Conservation (phyloP, 805 yeast species). For the Teunomyces kruisii region DNA sequence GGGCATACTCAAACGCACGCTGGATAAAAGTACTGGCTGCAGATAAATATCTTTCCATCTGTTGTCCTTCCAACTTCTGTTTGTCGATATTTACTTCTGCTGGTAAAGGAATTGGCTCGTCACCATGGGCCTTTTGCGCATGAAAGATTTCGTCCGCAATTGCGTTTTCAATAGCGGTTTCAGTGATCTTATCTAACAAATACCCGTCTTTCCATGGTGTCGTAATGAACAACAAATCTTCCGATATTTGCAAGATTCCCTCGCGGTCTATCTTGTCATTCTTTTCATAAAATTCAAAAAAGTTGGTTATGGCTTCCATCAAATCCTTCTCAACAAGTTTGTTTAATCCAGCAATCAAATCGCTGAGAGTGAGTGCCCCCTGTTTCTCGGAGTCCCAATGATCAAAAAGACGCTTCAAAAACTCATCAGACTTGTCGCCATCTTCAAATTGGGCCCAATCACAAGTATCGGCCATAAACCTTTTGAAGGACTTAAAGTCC, state of each 20-base stretch:
- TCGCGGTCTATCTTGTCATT: constrained; percentile 71
- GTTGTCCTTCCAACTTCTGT: constrained; percentile 59
- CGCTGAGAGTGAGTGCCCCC: constrained; percentile 63
- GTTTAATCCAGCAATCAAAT: constrained; percentile 73
- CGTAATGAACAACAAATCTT: constrained; percentile 79
- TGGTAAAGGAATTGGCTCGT: constrained; percentile 47
- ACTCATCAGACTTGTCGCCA: constrained; percentile 29
- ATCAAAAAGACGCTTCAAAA: constrained; percentile 62
- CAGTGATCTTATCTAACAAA: constrained; percentile 63
- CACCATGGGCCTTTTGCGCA: constrained; percentile 33
- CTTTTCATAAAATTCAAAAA: constrained; percentile 72
- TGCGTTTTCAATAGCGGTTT: constrained; percentile 59
- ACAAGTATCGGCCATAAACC: constrained; percentile 75
- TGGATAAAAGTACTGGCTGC: constrained; percentile 87
- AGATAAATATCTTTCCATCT: constrained; percentile 75
- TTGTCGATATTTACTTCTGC: constrained; percentile 62
- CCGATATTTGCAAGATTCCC: constrained; percentile 80
- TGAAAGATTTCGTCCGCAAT: constrained; percentile 62
- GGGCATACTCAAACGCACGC: constrained; percentile 87
- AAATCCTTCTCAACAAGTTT: constrained; percentile 68
- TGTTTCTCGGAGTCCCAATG: constrained; percentile 65
- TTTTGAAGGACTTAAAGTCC: constrained; percentile 68
- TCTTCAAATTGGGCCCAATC: constrained; percentile 60
- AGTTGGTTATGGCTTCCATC: constrained; percentile 74
- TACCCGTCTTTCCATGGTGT: constrained; percentile 81